phyloP scores from a whole-genome alignment of 148 eudicot species.

The Cornus florida region DNA sequence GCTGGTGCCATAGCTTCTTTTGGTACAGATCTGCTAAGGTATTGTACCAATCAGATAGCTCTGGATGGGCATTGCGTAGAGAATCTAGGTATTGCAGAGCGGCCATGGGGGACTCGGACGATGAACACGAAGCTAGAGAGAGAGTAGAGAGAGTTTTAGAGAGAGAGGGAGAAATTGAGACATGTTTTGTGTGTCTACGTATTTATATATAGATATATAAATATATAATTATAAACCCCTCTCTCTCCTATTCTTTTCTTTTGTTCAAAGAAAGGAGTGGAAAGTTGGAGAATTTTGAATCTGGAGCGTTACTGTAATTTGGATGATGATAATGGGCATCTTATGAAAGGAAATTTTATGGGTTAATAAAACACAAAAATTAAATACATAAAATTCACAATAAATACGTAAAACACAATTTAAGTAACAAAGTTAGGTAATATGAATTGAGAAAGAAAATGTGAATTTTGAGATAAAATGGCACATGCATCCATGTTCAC shows the following conservation, averaged over 20 bases:
- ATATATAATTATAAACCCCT: not conserved
- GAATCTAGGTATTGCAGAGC: conserved; percentile 77
- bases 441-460: too few relatives aligned
- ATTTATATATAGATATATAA: not conserved
- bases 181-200: not conserved
- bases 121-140: not conserved
- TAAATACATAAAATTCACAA: too few relatives aligned
- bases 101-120: conserved; percentile 37
- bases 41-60: conserved; percentile 73
- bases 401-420: too few relatives aligned
- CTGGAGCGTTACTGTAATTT: conserved; percentile 4
- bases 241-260: not conserved
- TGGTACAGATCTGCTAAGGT: conserved; percentile 82
- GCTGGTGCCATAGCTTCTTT: conserved; percentile 94
- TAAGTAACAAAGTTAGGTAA: too few relatives aligned
- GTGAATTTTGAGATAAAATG: too few relatives aligned
- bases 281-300: not conserved
- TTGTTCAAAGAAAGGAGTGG: not conserved
- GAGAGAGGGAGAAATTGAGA: not conserved
- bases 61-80: conserved; percentile 63
- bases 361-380: too few relatives aligned
- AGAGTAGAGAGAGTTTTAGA: not conserved
- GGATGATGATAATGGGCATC: not conserved
- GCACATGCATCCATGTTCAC: too few relatives aligned
- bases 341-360: not conserved